Evolutionary conservation across 306 rosid genomes (phyloP).

Genomic region (Vigna mungo): DNA sequence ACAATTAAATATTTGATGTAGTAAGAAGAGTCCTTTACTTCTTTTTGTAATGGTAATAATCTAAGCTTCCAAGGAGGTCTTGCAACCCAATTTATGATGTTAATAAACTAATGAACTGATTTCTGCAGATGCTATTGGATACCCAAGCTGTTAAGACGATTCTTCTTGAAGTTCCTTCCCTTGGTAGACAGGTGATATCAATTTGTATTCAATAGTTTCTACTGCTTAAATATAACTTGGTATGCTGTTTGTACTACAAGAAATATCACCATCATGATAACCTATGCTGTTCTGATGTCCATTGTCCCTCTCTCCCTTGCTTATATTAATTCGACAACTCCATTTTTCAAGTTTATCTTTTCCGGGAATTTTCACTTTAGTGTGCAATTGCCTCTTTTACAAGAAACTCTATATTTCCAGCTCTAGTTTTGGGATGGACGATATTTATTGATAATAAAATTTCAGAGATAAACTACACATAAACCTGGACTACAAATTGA

Average conservation of each 20-base stretch:
- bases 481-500: conserved; percentile 31
- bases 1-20: not conserved
- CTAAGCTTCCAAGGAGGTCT: conserved; percentile 27
- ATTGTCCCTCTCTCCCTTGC: not conserved
- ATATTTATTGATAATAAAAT: conserved; percentile 7
- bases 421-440: conserved; percentile 10
- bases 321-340: not conserved
- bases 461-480: conserved; percentile 15
- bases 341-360: not conserved
- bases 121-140: conserved; percentile 92
- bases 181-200: conserved; percentile 85
- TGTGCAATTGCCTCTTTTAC: conserved; percentile 32
- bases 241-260: not conserved
- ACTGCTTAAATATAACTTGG: conserved; percentile 23
- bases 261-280: conserved; percentile 10
- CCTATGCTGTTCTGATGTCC: not conserved
- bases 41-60: conserved; percentile 5
- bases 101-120: conserved; percentile 38
- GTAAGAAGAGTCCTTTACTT: not conserved
- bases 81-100: conserved; percentile 34
- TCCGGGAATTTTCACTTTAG: not conserved
- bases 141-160: conserved; percentile 99
- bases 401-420: not conserved
- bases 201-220: conserved; percentile 26
- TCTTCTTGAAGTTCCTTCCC: conserved; percentile 97